A percentile compares a stretch with the other conserved stretches of the same genome.
These are phyloP conservation scores for Rubus parviflorus DNA, from an alignment of 306 rosid genomes.

Conservation along the genomic window DNA sequence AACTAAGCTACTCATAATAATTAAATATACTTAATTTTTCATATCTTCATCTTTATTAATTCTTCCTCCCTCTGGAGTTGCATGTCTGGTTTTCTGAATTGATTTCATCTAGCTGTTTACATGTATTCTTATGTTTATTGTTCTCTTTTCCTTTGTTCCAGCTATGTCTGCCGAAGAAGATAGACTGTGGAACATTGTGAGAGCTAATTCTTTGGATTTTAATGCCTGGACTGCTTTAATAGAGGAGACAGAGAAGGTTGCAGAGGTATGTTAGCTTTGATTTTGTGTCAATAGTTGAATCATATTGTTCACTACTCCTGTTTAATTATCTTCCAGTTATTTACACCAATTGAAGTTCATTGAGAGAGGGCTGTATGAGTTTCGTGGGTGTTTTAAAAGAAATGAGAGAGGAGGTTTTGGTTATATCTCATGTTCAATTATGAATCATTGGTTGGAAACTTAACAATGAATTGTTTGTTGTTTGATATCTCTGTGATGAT, in stretches of 20 bases:
- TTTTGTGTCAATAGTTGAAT: slow-evolving; percentile 11
- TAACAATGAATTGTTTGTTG: neutral
- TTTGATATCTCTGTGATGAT: neutral
- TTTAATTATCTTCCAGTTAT: slow-evolving; percentile 1
- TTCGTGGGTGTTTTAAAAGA: neutral
- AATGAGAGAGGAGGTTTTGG: neutral
- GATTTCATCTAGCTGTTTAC: neutral
- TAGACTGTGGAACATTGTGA: slow-evolving; percentile 88
- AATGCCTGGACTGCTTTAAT: slow-evolving; percentile 92
- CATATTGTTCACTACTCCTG: slow-evolving; percentile 4
- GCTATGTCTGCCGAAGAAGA: slow-evolving; percentile 91
- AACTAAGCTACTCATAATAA: neutral
- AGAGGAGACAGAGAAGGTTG: slow-evolving; percentile 91
- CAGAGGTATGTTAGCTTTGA: slow-evolving; percentile 57
- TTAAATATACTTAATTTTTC: neutral
- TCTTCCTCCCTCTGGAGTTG: neutral
- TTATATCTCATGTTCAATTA: neutral
- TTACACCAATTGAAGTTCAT: neutral
- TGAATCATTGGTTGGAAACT: neutral
- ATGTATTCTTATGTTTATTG: slow-evolving; percentile 12
- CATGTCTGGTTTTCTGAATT: neutral
- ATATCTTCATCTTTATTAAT: neutral
- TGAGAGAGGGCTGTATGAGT: neutral
- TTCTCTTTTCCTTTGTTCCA: slow-evolving; percentile 28
- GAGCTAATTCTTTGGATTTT: slow-evolving; percentile 89